Base-by-base conservation (phyloP, 2,329 filamentous ascomycete species). In the Fusarium sp. region DNA sequence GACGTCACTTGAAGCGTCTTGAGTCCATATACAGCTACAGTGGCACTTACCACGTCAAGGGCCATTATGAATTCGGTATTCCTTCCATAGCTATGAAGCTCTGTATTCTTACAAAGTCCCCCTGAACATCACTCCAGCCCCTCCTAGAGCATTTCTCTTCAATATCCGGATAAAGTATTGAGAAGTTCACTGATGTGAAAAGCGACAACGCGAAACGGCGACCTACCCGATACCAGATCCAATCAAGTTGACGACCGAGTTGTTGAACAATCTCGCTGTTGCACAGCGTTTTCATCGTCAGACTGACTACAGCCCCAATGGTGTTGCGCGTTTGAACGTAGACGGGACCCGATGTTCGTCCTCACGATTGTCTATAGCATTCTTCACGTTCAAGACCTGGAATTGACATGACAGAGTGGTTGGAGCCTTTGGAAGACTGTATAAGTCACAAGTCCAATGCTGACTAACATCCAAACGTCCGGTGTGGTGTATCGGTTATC, bases 401-500 rank as follows among this genome's bases (percentile, higher is more conserved):
- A 18, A 22, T 17, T 9, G 20, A 6, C 29, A 17, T 13, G 7
- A 2, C 46, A 22, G 14, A 33, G 29, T 18, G 20, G 4, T 3
- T 22, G 7, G 4, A n/a, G 20, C 14, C 3, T 1, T 2, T 0
- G 1, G 3, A 11, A 35, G 29, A 5, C 15, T 27, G 10, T 54
- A 53, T 60, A 27, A 0, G 0, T 1, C 1, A 0, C 1, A 31
- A 54, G 7, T 5, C 2, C 0, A 10, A 3, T 1, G n/a, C 22
- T 35, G 7, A 20, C 20, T 17, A 44, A 5, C 49, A 57, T 68
- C 56, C 7, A 55, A 63, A 17, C 22, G 45, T 68, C 65, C 65
- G 65, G 49, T 68, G 49, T 68, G 64, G 65, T 68, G 65, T 68
- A 68, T 68, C 65, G 65, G 63, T 68, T 68, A 68, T 53, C 65